Conservation (phyloP, 352 stramenopile genomes). For the Elongisporangium prolatum region DNA sequence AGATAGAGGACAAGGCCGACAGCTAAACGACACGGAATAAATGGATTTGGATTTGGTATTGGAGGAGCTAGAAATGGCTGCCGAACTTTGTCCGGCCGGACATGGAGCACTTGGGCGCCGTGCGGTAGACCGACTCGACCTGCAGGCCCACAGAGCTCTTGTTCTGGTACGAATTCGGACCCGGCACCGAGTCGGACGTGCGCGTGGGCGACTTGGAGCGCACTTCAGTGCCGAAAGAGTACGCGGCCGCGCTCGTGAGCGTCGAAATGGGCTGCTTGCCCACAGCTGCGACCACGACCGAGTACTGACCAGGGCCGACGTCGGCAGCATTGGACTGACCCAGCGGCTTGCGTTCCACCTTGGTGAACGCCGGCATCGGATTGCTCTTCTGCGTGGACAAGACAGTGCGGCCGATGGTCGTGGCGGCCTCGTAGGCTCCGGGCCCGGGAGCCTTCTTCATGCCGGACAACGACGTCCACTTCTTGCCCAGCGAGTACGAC, state of each 20-base stretch:
- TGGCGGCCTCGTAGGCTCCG: constrained; percentile 50
- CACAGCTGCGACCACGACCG: constrained; percentile 56
- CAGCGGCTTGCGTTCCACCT: constrained; percentile 68
- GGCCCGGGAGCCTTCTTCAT: constrained; percentile 55
- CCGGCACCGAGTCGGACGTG: constrained; percentile 22
- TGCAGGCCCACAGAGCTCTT: constrained; percentile 64
- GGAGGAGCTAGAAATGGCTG: constrained; percentile 47
- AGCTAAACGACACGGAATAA: constrained; percentile 8
- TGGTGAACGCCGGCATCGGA: constrained; percentile 52
- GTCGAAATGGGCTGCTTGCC: constrained; percentile 68
- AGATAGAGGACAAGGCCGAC: constrained; percentile 23
- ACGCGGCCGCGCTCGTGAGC: constrained; percentile 44
- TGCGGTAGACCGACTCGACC: constrained; percentile 60
- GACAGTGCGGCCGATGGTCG: constrained; percentile 60
- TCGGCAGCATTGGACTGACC: constrained; percentile 33
- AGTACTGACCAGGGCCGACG: constrained; percentile 69
- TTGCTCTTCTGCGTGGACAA: constrained; percentile 70
- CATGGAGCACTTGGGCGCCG: constrained; percentile 65
- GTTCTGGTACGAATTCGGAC: constrained; percentile 44
- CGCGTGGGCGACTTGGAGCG: constrained; percentile 32
- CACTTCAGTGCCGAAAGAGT: constrained; percentile 62
- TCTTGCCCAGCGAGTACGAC: constrained; percentile 74
- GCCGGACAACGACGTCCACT: constrained; percentile 38
- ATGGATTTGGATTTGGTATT: constrained; percentile 6
- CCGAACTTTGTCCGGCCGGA: constrained; percentile 76